These are phyloP conservation scores for Trifolium dubium DNA, from an alignment of 306 rosid genomes.

Conservation along the genomic window DNA sequence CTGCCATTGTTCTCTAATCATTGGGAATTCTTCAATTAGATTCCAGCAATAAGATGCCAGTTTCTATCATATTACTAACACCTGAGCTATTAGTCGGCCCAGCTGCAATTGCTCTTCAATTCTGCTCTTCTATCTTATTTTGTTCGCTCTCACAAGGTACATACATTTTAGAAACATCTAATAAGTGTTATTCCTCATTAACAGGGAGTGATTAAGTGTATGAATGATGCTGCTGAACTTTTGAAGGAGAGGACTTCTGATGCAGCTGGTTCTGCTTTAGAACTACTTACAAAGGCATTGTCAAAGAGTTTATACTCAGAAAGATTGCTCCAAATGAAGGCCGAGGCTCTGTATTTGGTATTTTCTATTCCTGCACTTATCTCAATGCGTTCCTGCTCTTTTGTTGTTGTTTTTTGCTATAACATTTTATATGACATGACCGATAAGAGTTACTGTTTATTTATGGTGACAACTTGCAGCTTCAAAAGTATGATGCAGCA, in stretches of 20 bases:
- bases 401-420: slow-evolving; percentile 10
- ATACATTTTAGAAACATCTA: slow-evolving; percentile 29
- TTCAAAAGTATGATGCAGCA: slow-evolving; percentile 75
- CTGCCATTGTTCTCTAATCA: neutral
- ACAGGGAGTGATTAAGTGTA: slow-evolving; percentile 73
- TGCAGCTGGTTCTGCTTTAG: slow-evolving; percentile 72
- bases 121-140: slow-evolving; percentile 26
- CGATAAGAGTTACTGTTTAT: slow-evolving; percentile 36
- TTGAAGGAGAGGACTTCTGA: slow-evolving; percentile 66
- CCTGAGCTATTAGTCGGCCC: slow-evolving; percentile 14
- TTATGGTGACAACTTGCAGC: slow-evolving; percentile 59
- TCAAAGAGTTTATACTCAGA: slow-evolving; percentile 79
- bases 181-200: slow-evolving; percentile 39
- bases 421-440: slow-evolving; percentile 32
- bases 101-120: slow-evolving; percentile 24
- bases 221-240: slow-evolving; percentile 59
- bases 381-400: slow-evolving; percentile 24
- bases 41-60: neutral
- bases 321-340: slow-evolving; percentile 87
- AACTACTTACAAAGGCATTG: slow-evolving; percentile 67
- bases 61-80: slow-evolving; percentile 3
- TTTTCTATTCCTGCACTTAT: slow-evolving; percentile 34
- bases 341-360: slow-evolving; percentile 82
- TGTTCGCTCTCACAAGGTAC: slow-evolving; percentile 6
- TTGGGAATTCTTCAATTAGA: neutral